Evolutionary conservation across 495 filamentous ascomycete genomes (phyloP).

Genomic region (Neurospora sp.): DNA sequence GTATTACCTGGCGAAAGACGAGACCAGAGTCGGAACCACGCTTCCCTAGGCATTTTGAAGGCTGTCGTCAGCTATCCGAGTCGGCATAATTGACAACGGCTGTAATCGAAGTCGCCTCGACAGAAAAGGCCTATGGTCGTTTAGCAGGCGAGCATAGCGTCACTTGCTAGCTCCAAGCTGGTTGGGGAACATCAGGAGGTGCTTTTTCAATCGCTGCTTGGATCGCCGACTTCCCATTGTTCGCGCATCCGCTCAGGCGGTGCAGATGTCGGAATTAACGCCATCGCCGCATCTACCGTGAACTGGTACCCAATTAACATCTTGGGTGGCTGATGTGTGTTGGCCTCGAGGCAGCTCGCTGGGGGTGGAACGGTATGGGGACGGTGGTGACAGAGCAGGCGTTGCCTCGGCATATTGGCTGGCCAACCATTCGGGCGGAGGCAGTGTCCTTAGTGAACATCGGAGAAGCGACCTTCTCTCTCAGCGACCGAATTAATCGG

Average conservation of each 20-base stretch:
- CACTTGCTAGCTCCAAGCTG: too few relatives aligned
- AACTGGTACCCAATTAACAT: background rate
- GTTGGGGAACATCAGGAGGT: too few relatives aligned
- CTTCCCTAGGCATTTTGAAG: too few relatives aligned
- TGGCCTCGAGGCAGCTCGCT: too few relatives aligned
- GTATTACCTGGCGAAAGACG: too few relatives aligned
- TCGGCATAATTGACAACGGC: too few relatives aligned
- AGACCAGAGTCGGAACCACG: too few relatives aligned
- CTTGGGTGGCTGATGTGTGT: background rate
- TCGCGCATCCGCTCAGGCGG: too few relatives aligned
- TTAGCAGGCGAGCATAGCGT: background rate
- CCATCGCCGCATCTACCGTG: background rate
- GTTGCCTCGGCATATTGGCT: background rate
- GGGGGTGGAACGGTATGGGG: too few relatives aligned
- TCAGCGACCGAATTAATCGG: background rate
- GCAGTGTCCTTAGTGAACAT: background rate
- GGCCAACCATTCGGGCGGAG: background rate
- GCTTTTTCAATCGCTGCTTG: background rate
- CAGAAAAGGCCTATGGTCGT: background rate
- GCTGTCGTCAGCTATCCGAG: too few relatives aligned
- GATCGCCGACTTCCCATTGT: background rate
- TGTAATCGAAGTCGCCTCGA: too few relatives aligned
- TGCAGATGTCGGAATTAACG: background rate
- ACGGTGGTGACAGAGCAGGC: background rate
- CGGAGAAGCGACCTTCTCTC: background rate